phyloP scores from a whole-genome alignment of 1,284 basidiomycete genomes.

The Cryptococcus sp. region DNA sequence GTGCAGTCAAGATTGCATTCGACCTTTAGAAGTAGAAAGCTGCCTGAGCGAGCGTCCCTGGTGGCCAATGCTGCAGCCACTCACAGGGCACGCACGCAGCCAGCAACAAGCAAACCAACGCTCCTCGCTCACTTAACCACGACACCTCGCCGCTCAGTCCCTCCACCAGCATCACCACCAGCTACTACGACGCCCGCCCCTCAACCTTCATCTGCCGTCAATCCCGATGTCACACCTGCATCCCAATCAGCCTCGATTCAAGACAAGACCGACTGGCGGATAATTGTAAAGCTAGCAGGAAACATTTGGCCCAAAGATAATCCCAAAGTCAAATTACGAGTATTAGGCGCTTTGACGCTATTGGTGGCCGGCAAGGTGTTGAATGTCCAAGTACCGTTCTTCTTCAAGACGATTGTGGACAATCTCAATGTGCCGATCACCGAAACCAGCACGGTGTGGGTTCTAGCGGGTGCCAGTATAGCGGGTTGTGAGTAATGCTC shows the following conservation, averaged over 20 bases:
- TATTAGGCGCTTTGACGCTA: conserved; percentile 78
- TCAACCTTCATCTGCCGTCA: conserved; percentile 3
- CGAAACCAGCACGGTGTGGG: conserved; percentile 79
- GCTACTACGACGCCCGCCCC: conserved; percentile 7
- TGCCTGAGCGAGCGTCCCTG: no score
- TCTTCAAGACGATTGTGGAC: conserved; percentile 93
- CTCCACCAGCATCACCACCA: conserved; percentile 6
- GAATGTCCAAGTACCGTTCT: conserved; percentile 94
- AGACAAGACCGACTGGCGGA: conserved; percentile 57
- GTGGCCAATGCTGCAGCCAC: no score
- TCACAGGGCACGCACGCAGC: no score
- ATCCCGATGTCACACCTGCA: background rate
- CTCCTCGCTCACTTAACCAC: conserved; percentile 13
- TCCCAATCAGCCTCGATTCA: conserved; percentile 18
- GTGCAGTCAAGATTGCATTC: no score
- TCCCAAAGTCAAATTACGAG: conserved; percentile 64
- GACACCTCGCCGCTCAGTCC: conserved; percentile 8
- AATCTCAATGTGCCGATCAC: conserved; percentile 81
- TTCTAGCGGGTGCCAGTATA: conserved; percentile 83
- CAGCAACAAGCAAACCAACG: background rate
- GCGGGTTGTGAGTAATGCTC: conserved; percentile 74
- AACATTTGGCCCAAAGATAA: conserved; percentile 64
- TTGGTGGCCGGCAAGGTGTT: conserved; percentile 88
- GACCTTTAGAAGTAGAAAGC: no score
- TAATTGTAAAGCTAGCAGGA: conserved; percentile 59